phyloP scores from a whole-genome alignment of 306 rosid species.

The Glycine soja region DNA sequence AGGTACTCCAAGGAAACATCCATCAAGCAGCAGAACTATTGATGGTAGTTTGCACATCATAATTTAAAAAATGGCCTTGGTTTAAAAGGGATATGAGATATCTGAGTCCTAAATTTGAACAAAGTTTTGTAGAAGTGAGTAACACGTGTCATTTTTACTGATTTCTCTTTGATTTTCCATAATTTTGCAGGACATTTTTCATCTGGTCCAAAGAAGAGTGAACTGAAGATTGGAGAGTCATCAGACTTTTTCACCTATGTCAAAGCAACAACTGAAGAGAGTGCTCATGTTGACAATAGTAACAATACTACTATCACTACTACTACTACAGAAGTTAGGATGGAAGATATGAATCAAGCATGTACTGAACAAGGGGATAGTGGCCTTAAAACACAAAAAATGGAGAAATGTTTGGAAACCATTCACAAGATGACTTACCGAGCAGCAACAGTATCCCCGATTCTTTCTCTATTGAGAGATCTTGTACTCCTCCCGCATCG shows the following conservation, averaged over 20 bases:
- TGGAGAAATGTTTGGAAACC: too few species aligned
- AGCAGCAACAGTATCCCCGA: too few species aligned
- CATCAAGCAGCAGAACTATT: neutral
- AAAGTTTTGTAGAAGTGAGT: neutral
- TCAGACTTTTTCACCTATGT: neutral
- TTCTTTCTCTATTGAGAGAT: too few species aligned
- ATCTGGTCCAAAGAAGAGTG: neutral
- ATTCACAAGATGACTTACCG: too few species aligned
- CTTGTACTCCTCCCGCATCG: too few species aligned
- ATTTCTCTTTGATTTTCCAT: neutral
- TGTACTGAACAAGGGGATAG: too few species aligned
- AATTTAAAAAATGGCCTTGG: neutral
- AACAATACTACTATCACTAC: neutral
- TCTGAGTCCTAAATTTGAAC: neutral
- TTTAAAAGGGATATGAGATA: neutral
- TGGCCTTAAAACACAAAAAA: too few species aligned
- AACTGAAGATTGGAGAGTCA: neutral
- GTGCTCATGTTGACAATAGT: neutral
- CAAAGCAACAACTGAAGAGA: neutral
- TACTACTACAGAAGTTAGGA: neutral
- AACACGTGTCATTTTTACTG: neutral
- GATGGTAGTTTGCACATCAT: neutral
- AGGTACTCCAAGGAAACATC: neutral
- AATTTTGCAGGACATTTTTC: neutral
- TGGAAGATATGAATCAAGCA: too few species aligned